Evolutionary conservation across 257 asterid species (phyloP), one percentile per base, ranked within the genome.

Genomic region (Perilla frutescens): DNA sequence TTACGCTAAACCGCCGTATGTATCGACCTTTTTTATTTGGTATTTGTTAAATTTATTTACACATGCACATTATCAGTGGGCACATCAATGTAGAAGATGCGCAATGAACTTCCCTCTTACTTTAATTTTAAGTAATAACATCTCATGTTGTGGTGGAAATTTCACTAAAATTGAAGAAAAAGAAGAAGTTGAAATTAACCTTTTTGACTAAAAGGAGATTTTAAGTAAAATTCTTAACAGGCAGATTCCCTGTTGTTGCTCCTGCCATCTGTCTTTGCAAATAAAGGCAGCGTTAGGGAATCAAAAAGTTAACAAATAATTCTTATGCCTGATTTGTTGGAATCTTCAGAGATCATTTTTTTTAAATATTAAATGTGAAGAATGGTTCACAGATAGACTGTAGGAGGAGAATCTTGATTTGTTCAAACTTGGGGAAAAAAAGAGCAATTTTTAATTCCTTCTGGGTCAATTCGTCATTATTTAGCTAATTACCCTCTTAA

Each of bases 321-420:
- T 43, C 5, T 69, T 60, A 34, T 57, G 70, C 48, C 77, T 62
- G 10, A 48, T 31, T 61, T 73, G 54, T 61, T 74, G 79, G 81
- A 77, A 83, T 73, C 76, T 62, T 36, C 2, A 59, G 41, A 4
- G n/a, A 44, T 3, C 31, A 20, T 26, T 4, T 31, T 1, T 2
- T 8, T 5, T 20, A 36, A 4, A 7, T 13, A 50, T 50, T 13
- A 14, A 10, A 31, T 43, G 66, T 56, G 44, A 48, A 59, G 32
- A 48, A 67, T 76, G 72, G 79, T 72, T 64, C 48, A 72, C 73
- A 60, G 31, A 63, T 51, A 8, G 58, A 75, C 63, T 78, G 47
- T 13, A 41, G 29, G 66, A 44, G n/a, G 74, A 66, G 77, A 83
- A 83, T 83, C 82, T 83, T 79, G 71, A 70, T 73, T 57, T 73